Percentiles rank a stretch among this genome's conserved stretches.
phyloP scores from a whole-genome alignment of 257 asterid species.

The Przewalskia tangutica region DNA sequence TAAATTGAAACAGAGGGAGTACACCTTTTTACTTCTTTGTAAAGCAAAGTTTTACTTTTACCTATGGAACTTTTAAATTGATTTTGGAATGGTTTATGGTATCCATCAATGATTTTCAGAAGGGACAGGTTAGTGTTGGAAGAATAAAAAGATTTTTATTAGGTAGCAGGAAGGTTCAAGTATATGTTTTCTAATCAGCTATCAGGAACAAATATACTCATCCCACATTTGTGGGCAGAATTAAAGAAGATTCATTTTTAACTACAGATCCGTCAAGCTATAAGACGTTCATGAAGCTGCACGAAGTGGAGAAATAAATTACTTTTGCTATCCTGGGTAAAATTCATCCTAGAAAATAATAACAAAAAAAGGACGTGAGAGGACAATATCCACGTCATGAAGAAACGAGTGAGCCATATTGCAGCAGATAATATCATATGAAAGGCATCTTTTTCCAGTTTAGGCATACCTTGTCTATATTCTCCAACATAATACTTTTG shows the following conservation, averaged over 20 bases:
- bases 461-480: slow-evolving; percentile 66
- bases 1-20: too few relatives aligned
- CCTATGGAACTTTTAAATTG: background rate
- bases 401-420: background rate
- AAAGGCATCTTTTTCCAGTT: background rate
- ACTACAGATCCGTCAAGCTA: background rate
- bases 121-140: background rate
- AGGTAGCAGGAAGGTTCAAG: background rate
- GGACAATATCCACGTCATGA: background rate
- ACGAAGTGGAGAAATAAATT: background rate
- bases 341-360: background rate
- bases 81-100: background rate
- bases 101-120: background rate
- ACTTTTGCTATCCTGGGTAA: background rate
- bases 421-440: background rate
- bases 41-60: background rate
- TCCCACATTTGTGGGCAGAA: background rate
- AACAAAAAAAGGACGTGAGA: background rate
- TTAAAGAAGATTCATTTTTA: background rate
- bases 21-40: background rate
- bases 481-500: slow-evolving; percentile 77
- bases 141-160: background rate
- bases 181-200: background rate
- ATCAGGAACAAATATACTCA: background rate
- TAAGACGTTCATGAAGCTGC: background rate